A percentile compares a stretch with the other conserved stretches of the same genome.
Conservation (phyloP, 2,329 filamentous ascomycete genomes). For the Fusarium avenaceum region DNA sequence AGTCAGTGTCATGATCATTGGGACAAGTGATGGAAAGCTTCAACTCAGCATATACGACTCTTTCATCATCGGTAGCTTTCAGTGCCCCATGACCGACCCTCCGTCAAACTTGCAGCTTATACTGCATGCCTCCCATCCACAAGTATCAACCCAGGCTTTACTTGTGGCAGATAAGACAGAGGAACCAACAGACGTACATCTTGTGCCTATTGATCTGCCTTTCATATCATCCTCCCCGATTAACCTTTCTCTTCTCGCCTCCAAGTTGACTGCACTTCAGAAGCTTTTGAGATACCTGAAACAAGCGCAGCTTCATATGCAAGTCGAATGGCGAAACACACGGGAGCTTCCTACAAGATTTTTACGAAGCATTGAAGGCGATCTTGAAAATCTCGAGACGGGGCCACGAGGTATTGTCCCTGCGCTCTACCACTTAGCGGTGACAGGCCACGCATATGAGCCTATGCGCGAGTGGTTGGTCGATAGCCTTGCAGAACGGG, state of each 20-base stretch:
- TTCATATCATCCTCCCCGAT: conserved; percentile 84
- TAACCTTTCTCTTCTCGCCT: conserved; percentile 85
- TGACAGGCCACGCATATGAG: conserved; percentile 83
- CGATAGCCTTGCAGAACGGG: conserved; percentile 83
- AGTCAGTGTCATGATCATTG: conserved; percentile 84
- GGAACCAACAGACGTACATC: conserved; percentile 56
- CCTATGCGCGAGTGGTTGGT: conserved; percentile 89
- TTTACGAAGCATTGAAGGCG: conserved; percentile 80
- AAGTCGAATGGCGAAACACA: conserved; percentile 85
- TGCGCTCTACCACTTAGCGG: conserved; percentile 85
- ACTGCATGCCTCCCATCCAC: conserved; percentile 78
- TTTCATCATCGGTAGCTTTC: conserved; percentile 80
- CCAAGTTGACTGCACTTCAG: conserved; percentile 88
- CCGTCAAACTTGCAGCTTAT: conserved; percentile 55
- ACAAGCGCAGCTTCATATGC: conserved; percentile 83
- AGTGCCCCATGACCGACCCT: conserved; percentile 58
- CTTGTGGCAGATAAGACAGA: conserved; percentile 63
- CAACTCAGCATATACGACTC: conserved; percentile 89
- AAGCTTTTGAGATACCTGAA: conserved; percentile 88
- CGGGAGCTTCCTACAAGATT: conserved; percentile 85
- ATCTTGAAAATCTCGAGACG: conserved; percentile 71
- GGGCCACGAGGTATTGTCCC: conserved; percentile 75
- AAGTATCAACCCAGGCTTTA: conserved; percentile 81
- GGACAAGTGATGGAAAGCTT: conserved; percentile 77
- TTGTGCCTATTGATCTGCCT: conserved; percentile 85